Base-by-base conservation (phyloP, 352 stramenopile genomes). In the Pythium phragmitis region DNA sequence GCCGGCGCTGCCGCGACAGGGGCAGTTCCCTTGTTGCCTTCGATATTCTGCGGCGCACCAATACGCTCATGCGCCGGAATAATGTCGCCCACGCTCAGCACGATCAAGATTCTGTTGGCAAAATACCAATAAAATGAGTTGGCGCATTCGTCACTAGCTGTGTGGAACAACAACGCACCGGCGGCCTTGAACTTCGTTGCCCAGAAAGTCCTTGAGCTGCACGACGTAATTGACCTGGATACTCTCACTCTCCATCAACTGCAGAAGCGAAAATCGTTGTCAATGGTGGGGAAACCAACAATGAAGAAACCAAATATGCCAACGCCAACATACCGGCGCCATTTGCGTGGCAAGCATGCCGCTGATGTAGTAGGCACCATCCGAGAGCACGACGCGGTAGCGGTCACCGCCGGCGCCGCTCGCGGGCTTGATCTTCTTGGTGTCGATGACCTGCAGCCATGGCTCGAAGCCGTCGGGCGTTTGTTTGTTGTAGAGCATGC, bases 381-480 rank as follows among this genome's bases (percentile, higher is more conserved):
- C 87, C 43, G 87, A 95, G 42, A 95, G 73, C 63, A 95, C 79
- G 54, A 95, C 79, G 28, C 83, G 79, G 73, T 94, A 95, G 65
- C 87, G 76, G 63, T 95, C 85, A 43, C 80, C 82, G 47, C 83
- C 83, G 12, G 76, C 67, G 59, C 87, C 85, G 39, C 76, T 93
- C 34, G 78, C 77, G 1, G 87, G 86, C 46, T 91, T 90, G 71
- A 95, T 95, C 77, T 92, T 92, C 75, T 92, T 92, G 33, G 80
- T 91, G 69, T 95, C 85, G 54, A 95, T 95, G 50, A 95, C 73
- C 73, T 95, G 87, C 48, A 95, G 75, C 87, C 82, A 92, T 12
- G 87, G 87, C 72, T 95, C 83, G 51, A 93, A 95, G 67, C 87
- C 87, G 48, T 95, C 82, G 42, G 87, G 85, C 60, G 77, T 73